These are phyloP conservation scores for Syncephalastrum sp. DNA, from an alignment of 371 early-diverging fungal species.

Conservation along the genomic window DNA sequence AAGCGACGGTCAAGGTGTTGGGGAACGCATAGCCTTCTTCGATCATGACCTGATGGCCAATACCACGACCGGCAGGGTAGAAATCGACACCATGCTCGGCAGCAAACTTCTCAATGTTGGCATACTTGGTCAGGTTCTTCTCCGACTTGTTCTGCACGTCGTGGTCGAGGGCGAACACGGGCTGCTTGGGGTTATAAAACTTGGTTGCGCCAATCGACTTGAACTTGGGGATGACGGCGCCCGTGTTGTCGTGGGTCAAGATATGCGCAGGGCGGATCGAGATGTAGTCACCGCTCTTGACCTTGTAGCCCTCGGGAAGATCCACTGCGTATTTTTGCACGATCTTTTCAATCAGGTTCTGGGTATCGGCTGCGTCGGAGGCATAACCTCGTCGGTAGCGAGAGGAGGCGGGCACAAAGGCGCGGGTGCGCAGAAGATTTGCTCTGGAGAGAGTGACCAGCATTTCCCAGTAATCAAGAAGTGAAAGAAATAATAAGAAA, in stretches of 20 bases:
- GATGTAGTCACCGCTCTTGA: slow-evolving; percentile 90
- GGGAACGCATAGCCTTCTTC: slow-evolving; percentile 97
- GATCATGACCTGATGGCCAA: slow-evolving; percentile 95
- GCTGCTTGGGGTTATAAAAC: slow-evolving; percentile 78
- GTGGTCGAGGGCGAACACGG: slow-evolving; percentile 95
- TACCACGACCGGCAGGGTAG: slow-evolving; percentile 95
- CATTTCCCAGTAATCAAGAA: slow-evolving; percentile 2
- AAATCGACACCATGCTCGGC: slow-evolving; percentile 82
- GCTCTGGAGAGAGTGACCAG: slow-evolving; percentile 18
- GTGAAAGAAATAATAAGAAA: too few species aligned
- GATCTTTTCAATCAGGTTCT: slow-evolving; percentile 91
- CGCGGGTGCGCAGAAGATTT: slow-evolving; percentile 8
- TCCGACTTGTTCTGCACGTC: slow-evolving; percentile 93
- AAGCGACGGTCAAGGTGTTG: slow-evolving; percentile 88
- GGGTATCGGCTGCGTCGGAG: slow-evolving; percentile 47
- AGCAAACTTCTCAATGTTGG: slow-evolving; percentile 81
- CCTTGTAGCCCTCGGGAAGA: slow-evolving; percentile 61
- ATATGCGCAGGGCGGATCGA: slow-evolving; percentile 88
- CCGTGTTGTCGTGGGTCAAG: slow-evolving; percentile 97
- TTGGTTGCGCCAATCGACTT: slow-evolving; percentile 84
- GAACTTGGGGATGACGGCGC: slow-evolving; percentile 92
- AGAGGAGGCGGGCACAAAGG: slow-evolving; percentile 1
- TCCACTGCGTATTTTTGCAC: slow-evolving; percentile 86
- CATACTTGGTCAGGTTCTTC: slow-evolving; percentile 87
- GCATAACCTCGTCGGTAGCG: slow-evolving; percentile 17